These are phyloP conservation scores for Claviceps purpurea DNA, from an alignment of 2,329 filamentous ascomycete species.

Conservation along the genomic window DNA sequence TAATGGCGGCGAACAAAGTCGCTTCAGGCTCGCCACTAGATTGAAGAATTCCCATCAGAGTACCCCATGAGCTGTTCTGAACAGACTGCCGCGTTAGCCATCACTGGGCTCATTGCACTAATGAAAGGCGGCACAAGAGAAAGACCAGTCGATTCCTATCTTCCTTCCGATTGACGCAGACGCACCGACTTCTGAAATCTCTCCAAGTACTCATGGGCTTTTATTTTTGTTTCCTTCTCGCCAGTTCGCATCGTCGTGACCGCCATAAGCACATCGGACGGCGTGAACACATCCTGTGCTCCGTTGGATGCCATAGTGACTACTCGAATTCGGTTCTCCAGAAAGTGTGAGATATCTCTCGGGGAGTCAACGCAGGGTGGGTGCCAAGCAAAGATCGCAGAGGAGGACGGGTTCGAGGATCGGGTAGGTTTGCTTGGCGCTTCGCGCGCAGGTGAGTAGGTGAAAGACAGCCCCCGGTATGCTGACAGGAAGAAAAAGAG, in stretches of 20 bases:
- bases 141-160: neutral
- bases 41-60: slow-evolving; percentile 75
- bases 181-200: slow-evolving; percentile 93
- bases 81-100: slow-evolving; percentile 3
- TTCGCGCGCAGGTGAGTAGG: neutral
- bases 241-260: slow-evolving; percentile 85
- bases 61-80: slow-evolving; percentile 81
- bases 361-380: neutral
- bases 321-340: neutral
- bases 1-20: slow-evolving; percentile 91
- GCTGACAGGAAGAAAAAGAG: neutral
- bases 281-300: slow-evolving; percentile 60
- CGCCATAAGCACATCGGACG: slow-evolving; percentile 64
- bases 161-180: neutral
- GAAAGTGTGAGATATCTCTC: neutral
- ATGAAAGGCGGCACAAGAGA: neutral
- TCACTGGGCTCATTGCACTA: neutral
- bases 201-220: slow-evolving; percentile 83
- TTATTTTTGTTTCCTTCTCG: slow-evolving; percentile 70
- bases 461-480: neutral
- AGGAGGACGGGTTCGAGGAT: neutral
- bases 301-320: slow-evolving; percentile 51
- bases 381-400: neutral
- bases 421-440: neutral
- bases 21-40: slow-evolving; percentile 69